Evolutionary conservation across 2,329 filamentous ascomycete species (phyloP), one percentile per base, ranked within the genome.

Genomic region (Fusarium buxicola): DNA sequence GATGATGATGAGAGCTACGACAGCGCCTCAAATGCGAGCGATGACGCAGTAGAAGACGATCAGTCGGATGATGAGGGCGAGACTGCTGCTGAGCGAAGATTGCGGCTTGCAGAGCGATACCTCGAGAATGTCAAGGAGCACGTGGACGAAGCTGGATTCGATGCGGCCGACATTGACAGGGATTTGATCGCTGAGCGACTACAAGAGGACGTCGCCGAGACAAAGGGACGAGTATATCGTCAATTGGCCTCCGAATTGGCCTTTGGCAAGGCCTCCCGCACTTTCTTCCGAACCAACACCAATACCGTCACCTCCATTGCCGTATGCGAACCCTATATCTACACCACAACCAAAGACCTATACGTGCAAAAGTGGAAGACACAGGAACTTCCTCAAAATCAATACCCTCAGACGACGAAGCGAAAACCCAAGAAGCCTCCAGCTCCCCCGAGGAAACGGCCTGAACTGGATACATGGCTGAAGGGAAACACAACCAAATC

Each of bases 181-280:
- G 95, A 99, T 73, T 80, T 97, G 69, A 94, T 99, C 70, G 93
- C 94, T 36, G 92, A 96, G 76, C 84, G 94, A 69, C 81, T 99
- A 69, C 89, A 94, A 76, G 92, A 97, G 78, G 95, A 98, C 74
- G 92, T 95, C 38, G 89, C 95, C 48, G 95, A 97, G 78, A 87
- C 87, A 53, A 97, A 97, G 79, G 95, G 95, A 55, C 90, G 90
- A 69, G 85, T 97, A 45, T 98, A 97, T 79, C 86, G 92, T 47
- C 86, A 87, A 74, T 86, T 99, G 68, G 91, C 91, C 31, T 81
- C 85, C 18, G 85, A 91, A 66, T 82, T 97, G 63, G 86, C 89
- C 61, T 90, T 96, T 74, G 80, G 80, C 46, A 79, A 82, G 30
- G 89, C 91, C 32, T 82, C 84, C 13, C 86, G 91, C 73, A 88